Base-by-base conservation (phyloP, 2,329 filamentous ascomycete genomes). In the Cordyceps militaris region DNA sequence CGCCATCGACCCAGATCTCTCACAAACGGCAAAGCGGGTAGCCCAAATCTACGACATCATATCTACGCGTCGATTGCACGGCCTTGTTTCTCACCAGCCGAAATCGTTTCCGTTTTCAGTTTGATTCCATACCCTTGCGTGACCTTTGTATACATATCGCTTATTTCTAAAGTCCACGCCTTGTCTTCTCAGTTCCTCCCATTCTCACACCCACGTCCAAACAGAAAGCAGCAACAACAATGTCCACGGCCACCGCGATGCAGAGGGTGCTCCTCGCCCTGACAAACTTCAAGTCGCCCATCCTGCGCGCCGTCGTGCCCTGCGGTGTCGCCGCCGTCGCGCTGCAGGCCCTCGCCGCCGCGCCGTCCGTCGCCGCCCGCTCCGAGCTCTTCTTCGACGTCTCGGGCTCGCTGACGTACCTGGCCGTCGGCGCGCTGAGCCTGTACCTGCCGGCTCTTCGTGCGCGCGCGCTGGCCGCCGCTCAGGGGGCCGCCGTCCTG, bases 301-400 rank as follows among this genome's bases (percentile, higher is more conserved):
- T 88, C 58, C 74, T 88, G 13, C 77, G 83, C 44, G 86, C 82
- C 1, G 71, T 86, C 10, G 74, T 87, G 2, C 86, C 85, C 2
- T 79, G 79, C 36, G 77, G 87, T 13, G 79, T 79, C 6, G 78
- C 85, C 10, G 84, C 84, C 2, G 84, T 84, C 63, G 81, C 80
- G 1, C 74, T 88, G 48, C 86, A 88, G 71, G 75, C 79, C 9
- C 81, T 78, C 42, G 80, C 83, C 7, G 85, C 82, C 4, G 67
- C 85, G 2, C 86, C 86, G 5, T 86, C 83, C 6, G 82, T 87
- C 60, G 61, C 78, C 26, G 73, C 75, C 32, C 78, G 83, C 64
- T 80, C 81, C 7, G 86, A 89, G 66, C 79, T 81, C 38, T 87
- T 86, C 74, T 89, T 86, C 67, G 86, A 89, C 66, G 69, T 86